Evolutionary conservation across 164 flowering plant species (phyloP).

Genomic region (Berberis vulgaris): DNA sequence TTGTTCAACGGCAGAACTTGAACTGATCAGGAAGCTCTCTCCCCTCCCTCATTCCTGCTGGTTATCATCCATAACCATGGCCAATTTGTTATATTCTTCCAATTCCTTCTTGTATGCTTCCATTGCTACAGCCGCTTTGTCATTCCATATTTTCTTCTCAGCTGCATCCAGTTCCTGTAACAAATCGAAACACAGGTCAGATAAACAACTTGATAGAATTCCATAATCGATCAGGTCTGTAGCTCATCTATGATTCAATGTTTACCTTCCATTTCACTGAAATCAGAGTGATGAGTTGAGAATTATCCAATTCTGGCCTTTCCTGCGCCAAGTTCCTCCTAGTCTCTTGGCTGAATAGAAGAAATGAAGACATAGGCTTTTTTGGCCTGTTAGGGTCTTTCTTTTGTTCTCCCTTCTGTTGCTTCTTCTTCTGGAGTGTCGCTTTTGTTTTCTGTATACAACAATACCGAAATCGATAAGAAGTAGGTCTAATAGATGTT

Average conservation of each 20-base stretch:
- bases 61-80: constrained; percentile 4
- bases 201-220: neutral
- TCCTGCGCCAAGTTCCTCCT: constrained; percentile 58
- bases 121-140: constrained; percentile 65
- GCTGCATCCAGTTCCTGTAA: constrained; percentile 55
- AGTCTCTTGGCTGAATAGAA: constrained; percentile 76
- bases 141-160: constrained; percentile 63
- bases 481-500: neutral
- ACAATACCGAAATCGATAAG: neutral
- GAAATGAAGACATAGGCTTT: constrained; percentile 80
- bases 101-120: constrained; percentile 75
- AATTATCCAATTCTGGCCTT: constrained; percentile 48
- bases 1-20: constrained; percentile 1
- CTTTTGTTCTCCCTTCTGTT: constrained; percentile 28
- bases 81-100: constrained; percentile 62
- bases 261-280: constrained; percentile 90
- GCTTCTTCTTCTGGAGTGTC: constrained; percentile 47
- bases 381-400: constrained; percentile 87
- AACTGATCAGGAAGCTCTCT: neutral
- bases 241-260: too few relatives aligned
- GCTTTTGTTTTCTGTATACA: constrained; percentile 56
- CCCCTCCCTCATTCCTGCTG: neutral
- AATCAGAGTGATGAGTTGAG: constrained; percentile 58
- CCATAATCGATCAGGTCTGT: neutral
- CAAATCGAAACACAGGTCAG: neutral